Percentiles rank a stretch among this genome's conserved stretches.
Conservation (phyloP, 352 stramenopile genomes). For the Globisporangium acanthophoron region DNA sequence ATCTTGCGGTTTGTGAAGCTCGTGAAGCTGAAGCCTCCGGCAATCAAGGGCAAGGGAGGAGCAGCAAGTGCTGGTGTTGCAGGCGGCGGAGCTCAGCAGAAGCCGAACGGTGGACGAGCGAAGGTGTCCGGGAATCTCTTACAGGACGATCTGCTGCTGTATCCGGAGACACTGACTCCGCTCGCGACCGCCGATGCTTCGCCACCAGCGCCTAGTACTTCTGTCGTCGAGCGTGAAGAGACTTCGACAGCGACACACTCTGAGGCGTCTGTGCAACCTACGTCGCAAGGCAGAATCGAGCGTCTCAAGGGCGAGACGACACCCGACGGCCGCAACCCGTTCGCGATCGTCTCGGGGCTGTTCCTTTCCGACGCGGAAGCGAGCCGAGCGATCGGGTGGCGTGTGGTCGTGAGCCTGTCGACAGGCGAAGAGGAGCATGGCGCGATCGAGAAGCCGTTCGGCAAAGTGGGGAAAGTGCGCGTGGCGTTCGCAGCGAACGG, state of each 20-base stretch:
- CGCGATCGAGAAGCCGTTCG: constrained; percentile 63
- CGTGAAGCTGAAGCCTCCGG: constrained; percentile 29
- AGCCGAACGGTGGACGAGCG: not conserved
- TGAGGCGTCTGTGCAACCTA: not conserved
- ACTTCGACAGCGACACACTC: not conserved
- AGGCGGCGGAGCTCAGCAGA: not conserved
- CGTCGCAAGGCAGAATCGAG: constrained; percentile 33
- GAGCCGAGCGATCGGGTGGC: constrained; percentile 16
- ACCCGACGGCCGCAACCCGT: constrained; percentile 51
- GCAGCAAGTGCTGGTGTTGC: not conserved
- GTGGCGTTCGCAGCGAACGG: constrained; percentile 35
- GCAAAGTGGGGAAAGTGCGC: constrained; percentile 72
- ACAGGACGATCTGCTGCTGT: constrained; percentile 37
- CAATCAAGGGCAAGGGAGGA: constrained; percentile 16
- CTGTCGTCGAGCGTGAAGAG: not conserved
- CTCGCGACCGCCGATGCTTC: not conserved
- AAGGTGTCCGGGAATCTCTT: constrained; percentile 22
- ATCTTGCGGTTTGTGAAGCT: constrained; percentile 65
- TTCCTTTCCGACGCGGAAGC: constrained; percentile 48
- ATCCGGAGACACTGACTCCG: constrained; percentile 33
- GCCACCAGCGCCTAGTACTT: not conserved
- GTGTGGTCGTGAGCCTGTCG: constrained; percentile 21
- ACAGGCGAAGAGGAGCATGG: constrained; percentile 24
- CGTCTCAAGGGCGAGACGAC: constrained; percentile 68
- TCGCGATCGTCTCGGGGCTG: constrained; percentile 50